Conservation (phyloP, 1,139 yeast genomes). For the Debaryomyces robertsiae region DNA sequence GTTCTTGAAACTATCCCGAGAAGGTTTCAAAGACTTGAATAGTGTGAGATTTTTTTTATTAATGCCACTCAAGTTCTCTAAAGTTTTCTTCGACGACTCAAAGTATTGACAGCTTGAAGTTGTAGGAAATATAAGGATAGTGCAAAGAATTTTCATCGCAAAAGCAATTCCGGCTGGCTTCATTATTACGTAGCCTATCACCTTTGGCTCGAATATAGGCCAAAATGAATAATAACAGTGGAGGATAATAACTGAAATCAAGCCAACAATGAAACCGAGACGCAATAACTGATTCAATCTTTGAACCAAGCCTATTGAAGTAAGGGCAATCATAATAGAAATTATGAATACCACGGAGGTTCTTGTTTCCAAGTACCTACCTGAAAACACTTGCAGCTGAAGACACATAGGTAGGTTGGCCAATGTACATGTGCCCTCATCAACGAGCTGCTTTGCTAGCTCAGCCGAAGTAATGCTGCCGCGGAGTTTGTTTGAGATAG, state of each 20-base stretch:
- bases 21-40: conserved; percentile 32
- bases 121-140: conserved; percentile 33
- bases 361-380: conserved; percentile 31
- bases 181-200: conserved; percentile 23
- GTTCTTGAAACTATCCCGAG: conserved; percentile 27
- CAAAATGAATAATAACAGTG: conserved; percentile 30
- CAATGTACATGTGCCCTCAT: conserved; percentile 31
- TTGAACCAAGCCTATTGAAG: conserved; percentile 28
- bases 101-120: conserved; percentile 31
- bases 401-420: conserved; percentile 26
- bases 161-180: conserved; percentile 31
- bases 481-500: conserved; percentile 28
- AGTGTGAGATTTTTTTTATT: conserved; percentile 27
- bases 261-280: conserved; percentile 26
- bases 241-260: conserved; percentile 25
- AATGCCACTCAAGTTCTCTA: conserved; percentile 20
- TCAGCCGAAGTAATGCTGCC: conserved; percentile 21
- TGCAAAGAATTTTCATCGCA: conserved; percentile 22
- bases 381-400: conserved; percentile 26
- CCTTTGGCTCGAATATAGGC: conserved; percentile 30
- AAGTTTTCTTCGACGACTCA: conserved; percentile 19
- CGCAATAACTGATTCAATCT: conserved; percentile 24
- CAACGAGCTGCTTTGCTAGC: conserved; percentile 22
- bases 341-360: conserved; percentile 27
- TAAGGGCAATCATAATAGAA: conserved; percentile 29